Evolutionary conservation across 2,329 filamentous ascomycete species (phyloP).

Genomic region (Zopfia rhizophila): DNA sequence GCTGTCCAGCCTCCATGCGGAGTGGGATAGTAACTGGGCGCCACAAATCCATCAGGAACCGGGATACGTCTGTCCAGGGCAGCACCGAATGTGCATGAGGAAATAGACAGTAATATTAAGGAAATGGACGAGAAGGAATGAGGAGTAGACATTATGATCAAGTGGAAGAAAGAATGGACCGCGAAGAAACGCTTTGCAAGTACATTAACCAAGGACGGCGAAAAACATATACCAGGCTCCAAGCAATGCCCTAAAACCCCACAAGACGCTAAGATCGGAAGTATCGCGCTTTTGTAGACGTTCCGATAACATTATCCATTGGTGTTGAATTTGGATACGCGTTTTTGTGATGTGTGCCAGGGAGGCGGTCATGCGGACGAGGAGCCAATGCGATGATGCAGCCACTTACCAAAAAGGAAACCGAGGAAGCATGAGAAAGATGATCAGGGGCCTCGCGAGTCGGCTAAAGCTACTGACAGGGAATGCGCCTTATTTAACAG

Average conservation of each 20-base stretch:
- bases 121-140: constrained; percentile 32
- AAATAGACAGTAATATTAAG: constrained; percentile 32
- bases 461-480: constrained; percentile 26
- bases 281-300: constrained; percentile 13
- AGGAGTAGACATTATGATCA: constrained; percentile 6
- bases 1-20: constrained; percentile 76
- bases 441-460: constrained; percentile 5
- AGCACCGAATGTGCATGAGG: constrained; percentile 32
- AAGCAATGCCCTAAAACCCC: constrained; percentile 4
- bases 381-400: constrained; percentile 5
- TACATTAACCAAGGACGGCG: constrained; percentile 8
- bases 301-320: constrained; percentile 11
- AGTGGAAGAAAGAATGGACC: constrained; percentile 11
- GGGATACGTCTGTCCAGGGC: constrained; percentile 42
- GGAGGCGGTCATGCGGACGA: constrained; percentile 4
- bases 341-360: background rate
- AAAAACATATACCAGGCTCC: constrained; percentile 15
- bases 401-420: constrained; percentile 1
- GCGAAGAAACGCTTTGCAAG: constrained; percentile 17
- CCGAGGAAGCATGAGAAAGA: constrained; percentile 1
- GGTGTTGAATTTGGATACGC: constrained; percentile 10
- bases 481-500: constrained; percentile 13
- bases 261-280: constrained; percentile 17
- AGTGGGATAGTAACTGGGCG: constrained; percentile 75
- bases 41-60: constrained; percentile 48